phyloP scores from a whole-genome alignment of 106 monocot species.

The Dioscorea zingiberensis region DNA sequence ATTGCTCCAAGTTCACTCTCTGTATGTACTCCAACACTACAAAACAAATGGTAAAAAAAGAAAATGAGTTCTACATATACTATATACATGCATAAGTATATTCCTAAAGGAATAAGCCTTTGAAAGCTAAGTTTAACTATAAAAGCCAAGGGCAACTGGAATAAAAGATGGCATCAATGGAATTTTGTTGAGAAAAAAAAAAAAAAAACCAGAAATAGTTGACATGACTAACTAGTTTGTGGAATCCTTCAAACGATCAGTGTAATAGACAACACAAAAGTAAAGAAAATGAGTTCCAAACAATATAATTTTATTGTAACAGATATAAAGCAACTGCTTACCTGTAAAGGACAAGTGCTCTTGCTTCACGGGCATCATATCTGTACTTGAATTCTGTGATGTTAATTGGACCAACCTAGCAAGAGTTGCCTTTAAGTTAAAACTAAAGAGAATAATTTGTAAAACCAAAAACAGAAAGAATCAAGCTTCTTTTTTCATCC shows the following conservation, averaged over 20 bases:
- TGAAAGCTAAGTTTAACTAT: too few relatives aligned
- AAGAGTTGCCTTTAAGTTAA: conserved; percentile 1
- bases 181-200: too few relatives aligned
- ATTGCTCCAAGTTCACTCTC: conserved; percentile 58
- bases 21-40: conserved; percentile 95
- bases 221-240: conserved; percentile 2
- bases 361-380: conserved; percentile 61
- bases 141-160: too few relatives aligned
- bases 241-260: too few relatives aligned
- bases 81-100: too few relatives aligned
- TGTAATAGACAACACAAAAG: too few relatives aligned
- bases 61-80: too few relatives aligned
- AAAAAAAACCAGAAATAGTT: too few relatives aligned
- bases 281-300: too few relatives aligned
- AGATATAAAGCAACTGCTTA: conserved; percentile 11
- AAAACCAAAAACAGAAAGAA: neutral
- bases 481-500: neutral
- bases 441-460: neutral
- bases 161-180: too few relatives aligned
- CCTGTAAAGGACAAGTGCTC: conserved; percentile 97
- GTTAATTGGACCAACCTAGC: conserved; percentile 84
- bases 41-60: conserved; percentile 1
- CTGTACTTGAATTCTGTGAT: conserved; percentile 99
- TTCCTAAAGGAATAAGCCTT: too few relatives aligned
- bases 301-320: too few relatives aligned